Base-by-base conservation (phyloP, 148 eudicot genomes). In the Camellia granthamiana region DNA sequence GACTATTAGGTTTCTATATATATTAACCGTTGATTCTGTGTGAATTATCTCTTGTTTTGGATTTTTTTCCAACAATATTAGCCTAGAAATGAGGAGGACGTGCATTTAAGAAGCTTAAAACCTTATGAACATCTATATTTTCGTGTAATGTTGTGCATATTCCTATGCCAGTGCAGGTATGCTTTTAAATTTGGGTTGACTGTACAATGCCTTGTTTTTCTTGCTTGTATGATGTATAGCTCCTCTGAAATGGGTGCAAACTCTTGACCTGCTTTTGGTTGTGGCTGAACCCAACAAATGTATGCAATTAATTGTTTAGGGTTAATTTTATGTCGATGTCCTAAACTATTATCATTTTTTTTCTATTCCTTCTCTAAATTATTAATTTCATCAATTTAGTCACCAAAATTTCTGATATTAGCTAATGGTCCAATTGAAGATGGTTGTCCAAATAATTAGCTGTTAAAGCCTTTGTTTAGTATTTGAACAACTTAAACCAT, bases 211-310 rank as follows among this genome's bases (percentile, higher is more conserved):
- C 15, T 16, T 42, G 2, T 56, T 5, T 16, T 54, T 73, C 46
- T 30, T 41, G 61, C 77, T 74, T 74, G 64, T 74, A 56, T 56
- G 77, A 7, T 59, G 64, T 41, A 60, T 56, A 58, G 65, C 77
- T 38, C 46, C 14, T 74, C 23, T 73, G 60, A 14, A 21, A 73
- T 73, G 76, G 44, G 42, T 52, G 12, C 72, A 21, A 52, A 4
- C 5, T 49, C 16, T 38, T 67, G 71, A 67, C 47, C 13, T 23
- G 30, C 56, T 71, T 69, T 51, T 49, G 75, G 19, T 72, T 72
- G 55, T 68, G 16, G 61, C 46, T 54, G 30, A 23, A 8, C 61
- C 3, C 38, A 30, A 30, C 38, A 2, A 61, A 19, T 61, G 23
- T 19, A 61, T 61, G 65, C 7, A 61, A 7, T 15, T 61, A 61